Conservation (phyloP, 257 asterid genomes). For the Solanum chaucha region DNA sequence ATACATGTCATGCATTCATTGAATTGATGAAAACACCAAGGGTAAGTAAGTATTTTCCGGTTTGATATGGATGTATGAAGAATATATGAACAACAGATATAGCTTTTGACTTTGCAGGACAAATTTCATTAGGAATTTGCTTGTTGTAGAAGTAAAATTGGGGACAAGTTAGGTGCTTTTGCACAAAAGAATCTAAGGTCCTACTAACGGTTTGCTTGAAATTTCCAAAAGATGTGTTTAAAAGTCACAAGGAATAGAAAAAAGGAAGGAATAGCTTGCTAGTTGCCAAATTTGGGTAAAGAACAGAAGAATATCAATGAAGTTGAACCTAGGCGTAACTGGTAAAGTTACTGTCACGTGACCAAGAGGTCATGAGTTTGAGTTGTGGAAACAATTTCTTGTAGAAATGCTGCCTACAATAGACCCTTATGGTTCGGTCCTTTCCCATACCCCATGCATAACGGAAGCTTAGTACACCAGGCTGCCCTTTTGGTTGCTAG, state of each 20-base stretch:
- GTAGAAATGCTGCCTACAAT: neutral
- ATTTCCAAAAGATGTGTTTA: neutral
- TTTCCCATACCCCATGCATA: neutral
- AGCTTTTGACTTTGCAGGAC: neutral
- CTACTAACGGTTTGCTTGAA: neutral
- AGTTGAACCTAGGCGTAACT: neutral
- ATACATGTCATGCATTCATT: neutral
- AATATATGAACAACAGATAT: neutral
- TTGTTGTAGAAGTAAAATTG: neutral
- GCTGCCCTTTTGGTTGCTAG: neutral
- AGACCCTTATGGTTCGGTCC: neutral
- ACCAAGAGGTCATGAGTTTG: neutral
- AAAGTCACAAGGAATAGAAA: neutral
- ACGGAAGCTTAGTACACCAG: neutral
- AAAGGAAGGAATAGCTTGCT: neutral
- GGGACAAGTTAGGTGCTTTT: conserved; percentile 19
- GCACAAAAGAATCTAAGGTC: conserved; percentile 10
- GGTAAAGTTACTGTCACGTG: neutral
- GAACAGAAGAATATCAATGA: neutral
- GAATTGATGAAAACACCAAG: neutral
- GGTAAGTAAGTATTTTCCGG: neutral
- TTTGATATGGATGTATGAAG: neutral
- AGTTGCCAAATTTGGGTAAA: neutral
- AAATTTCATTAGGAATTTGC: neutral
- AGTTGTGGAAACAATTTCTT: neutral